These are phyloP conservation scores for Sclerotinia subarctica DNA, from an alignment of 2,329 filamentous ascomycete genomes.

Conservation along the genomic window DNA sequence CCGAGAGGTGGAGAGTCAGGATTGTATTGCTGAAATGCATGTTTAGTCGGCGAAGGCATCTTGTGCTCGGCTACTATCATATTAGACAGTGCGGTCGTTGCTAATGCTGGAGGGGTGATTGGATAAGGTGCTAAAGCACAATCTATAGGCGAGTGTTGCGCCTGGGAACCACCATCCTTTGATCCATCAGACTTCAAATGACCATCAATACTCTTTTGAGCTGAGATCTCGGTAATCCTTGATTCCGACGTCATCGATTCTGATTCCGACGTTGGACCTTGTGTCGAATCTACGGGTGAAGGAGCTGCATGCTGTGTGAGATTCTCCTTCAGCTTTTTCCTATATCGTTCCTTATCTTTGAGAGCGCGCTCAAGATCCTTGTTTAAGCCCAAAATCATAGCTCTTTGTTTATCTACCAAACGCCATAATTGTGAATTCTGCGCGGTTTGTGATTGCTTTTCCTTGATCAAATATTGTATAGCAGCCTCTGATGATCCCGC, in stretches of 20 bases:
- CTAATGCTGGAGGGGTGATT: conserved; percentile 56
- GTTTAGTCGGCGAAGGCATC: conserved; percentile 60
- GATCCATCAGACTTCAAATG: conserved; percentile 34
- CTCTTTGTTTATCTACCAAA: conserved; percentile 90
- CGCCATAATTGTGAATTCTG: conserved; percentile 95
- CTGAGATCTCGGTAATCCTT: conserved; percentile 17
- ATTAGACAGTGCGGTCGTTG: conserved; percentile 41
- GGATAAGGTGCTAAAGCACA: conserved; percentile 60
- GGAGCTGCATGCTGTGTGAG: conserved; percentile 43
- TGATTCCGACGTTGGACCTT: conserved; percentile 32
- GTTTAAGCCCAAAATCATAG: conserved; percentile 90
- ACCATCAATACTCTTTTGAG: conserved; percentile 27
- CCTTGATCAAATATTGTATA: conserved; percentile 82
- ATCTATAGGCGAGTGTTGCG: conserved; percentile 53
- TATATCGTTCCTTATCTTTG: conserved; percentile 93
- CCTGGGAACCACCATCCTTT: conserved; percentile 34
- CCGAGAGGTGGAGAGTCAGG: conserved; percentile 34
- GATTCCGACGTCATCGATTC: conserved; percentile 32
- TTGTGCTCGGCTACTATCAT: conserved; percentile 54
- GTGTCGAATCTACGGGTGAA: conserved; percentile 36
- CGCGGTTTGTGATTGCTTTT: conserved; percentile 82
- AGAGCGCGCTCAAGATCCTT: conserved; percentile 87
- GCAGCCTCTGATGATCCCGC: conserved; percentile 88
- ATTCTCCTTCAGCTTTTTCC: conserved; percentile 81
- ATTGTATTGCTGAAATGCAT: conserved; percentile 56